Evolutionary conservation across 192 early-diverging fungal species (phyloP).

Genomic region (Mortierella alpina): DNA sequence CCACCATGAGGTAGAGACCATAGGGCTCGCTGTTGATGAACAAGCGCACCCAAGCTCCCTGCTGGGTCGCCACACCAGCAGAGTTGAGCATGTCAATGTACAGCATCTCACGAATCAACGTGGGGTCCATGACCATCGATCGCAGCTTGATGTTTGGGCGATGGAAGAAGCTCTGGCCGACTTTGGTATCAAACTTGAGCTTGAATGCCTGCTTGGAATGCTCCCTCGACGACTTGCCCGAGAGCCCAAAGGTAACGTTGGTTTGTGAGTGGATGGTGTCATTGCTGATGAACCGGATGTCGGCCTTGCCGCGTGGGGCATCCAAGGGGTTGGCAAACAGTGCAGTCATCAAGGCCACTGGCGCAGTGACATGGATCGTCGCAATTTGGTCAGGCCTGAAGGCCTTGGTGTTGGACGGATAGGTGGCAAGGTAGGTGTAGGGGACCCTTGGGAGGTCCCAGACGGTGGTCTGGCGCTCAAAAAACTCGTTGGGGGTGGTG

Average conservation of each 20-base stretch:
- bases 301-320: conserved; percentile 25
- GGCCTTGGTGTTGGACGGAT: conserved; percentile 53
- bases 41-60: conserved; percentile 50
- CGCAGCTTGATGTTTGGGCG: conserved; percentile 55
- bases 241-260: conserved; percentile 44
- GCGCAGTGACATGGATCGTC: conserved; percentile 56
- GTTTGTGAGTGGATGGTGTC: conserved; percentile 34
- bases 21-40: conserved; percentile 53
- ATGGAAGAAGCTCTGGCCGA: conserved; percentile 33
- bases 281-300: conserved; percentile 52
- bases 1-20: conserved; percentile 57
- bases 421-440: conserved; percentile 57
- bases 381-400: conserved; percentile 56
- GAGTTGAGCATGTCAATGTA: conserved; percentile 57
- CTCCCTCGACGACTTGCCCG: conserved; percentile 57
- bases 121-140: conserved; percentile 43
- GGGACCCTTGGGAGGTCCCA: conserved; percentile 55
- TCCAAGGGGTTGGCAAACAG: conserved; percentile 32
- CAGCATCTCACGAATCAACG: conserved; percentile 55
- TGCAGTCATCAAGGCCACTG: conserved; percentile 20
- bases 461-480: conserved; percentile 55
- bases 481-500: conserved; percentile 59
- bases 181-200: conserved; percentile 49
- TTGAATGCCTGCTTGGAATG: conserved; percentile 55
- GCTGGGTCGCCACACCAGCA: conserved; percentile 43